Evolutionary conservation across 2,329 filamentous ascomycete species (phyloP).

Genomic region (Podosphaera xanthii): DNA sequence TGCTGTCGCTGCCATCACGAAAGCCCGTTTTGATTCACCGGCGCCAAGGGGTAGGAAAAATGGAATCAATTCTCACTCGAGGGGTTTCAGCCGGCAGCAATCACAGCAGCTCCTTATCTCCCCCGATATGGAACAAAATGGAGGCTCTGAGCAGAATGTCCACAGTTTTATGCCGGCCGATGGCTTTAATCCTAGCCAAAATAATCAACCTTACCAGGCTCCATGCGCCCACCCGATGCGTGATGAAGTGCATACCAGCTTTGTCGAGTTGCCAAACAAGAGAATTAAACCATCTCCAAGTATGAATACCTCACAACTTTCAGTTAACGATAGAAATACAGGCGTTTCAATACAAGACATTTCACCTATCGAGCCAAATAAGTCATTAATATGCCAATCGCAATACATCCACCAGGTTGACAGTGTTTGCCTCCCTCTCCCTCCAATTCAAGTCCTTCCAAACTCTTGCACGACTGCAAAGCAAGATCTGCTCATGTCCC

Average conservation of each 20-base stretch:
- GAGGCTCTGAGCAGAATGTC: constrained; percentile 67
- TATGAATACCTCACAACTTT: constrained; percentile 20
- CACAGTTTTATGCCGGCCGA: constrained; percentile 50
- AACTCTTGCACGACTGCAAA: constrained; percentile 53
- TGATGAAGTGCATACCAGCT: constrained; percentile 24
- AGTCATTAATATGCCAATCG: constrained; percentile 45
- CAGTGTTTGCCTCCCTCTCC: constrained; percentile 35
- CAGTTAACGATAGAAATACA: constrained; percentile 18
- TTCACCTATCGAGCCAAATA: constrained; percentile 59
- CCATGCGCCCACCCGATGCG: constrained; percentile 22
- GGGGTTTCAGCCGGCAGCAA: constrained; percentile 49
- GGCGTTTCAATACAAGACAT: constrained; percentile 34
- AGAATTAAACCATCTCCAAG: constrained; percentile 38
- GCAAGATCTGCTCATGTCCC: constrained; percentile 55
- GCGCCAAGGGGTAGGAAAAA: constrained; percentile 35
- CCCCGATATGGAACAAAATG: constrained; percentile 41
- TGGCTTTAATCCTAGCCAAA: constrained; percentile 33
- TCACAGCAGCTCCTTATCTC: constrained; percentile 40
- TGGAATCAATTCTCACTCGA: constrained; percentile 28
- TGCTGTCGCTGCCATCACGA: constrained; percentile 88
- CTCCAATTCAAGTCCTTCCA: constrained; percentile 37
- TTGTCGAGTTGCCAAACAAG: constrained; percentile 61
- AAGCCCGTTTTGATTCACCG: constrained; percentile 80
- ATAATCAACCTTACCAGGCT: constrained; percentile 47
- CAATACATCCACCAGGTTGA: constrained; percentile 22